Evolutionary conservation across 257 asterid species (phyloP).

Genomic region (Nicotiana sylvestris): DNA sequence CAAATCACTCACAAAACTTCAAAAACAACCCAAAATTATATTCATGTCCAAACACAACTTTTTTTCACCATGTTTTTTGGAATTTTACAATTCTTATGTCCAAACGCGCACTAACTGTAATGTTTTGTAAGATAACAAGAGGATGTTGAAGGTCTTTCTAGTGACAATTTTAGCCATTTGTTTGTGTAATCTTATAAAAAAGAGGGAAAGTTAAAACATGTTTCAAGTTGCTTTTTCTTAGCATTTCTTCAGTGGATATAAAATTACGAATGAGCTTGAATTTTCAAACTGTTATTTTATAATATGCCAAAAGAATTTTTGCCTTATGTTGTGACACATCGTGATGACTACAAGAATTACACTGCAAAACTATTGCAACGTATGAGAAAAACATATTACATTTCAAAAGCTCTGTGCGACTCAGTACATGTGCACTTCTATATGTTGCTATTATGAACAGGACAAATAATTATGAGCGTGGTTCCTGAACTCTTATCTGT

Average conservation of each 20-base stretch:
- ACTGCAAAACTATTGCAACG: not conserved
- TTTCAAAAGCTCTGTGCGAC: not conserved
- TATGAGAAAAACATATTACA: not conserved
- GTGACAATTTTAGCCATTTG: not conserved
- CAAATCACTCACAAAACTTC: too few species aligned
- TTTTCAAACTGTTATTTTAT: not conserved
- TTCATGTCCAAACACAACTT: too few species aligned
- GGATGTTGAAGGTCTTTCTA: not conserved
- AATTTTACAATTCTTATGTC: too few species aligned
- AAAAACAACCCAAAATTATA: too few species aligned
- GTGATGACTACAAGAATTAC: not conserved
- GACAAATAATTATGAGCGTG: not conserved
- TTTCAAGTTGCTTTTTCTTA: not conserved
- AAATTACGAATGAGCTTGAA: not conserved
- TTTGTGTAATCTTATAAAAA: not conserved
- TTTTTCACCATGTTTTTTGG: too few species aligned
- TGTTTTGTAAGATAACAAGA: not conserved
- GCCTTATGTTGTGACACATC: not conserved
- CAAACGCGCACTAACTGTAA: too few species aligned
- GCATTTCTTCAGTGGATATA: not conserved
- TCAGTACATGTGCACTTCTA: not conserved
- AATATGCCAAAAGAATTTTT: not conserved
- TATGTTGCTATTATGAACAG: not conserved
- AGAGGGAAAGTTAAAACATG: not conserved
- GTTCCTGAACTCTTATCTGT: not conserved